Evolutionary conservation across 805 yeast genomes (phyloP), one percentile per base, ranked within the genome.

Genomic region (Schizosaccharomyces osmophilus): DNA sequence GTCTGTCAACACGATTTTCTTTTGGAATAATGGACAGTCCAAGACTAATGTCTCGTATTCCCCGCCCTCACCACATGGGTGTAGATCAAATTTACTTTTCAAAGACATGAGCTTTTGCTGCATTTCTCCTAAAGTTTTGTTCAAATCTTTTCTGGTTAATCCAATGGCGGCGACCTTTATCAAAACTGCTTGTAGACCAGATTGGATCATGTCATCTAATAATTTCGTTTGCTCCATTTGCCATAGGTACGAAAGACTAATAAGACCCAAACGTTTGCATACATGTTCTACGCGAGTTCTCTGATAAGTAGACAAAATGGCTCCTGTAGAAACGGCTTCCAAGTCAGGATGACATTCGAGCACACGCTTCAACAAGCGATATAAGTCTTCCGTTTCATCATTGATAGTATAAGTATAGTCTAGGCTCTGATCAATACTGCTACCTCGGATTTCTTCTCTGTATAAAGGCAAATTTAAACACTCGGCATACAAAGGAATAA

Each of bases 101-200:
- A 42, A 54, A 24, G 61, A 19, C n/a, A 59, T 15, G 11, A 45
- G 61, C 24, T 42, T 41, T 19, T 87, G 84, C 62, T 77, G 78
- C 64, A 84, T 73, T 64, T 85, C 78, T 4, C 75, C 78, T 55
- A 93, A 73, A 1, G 82, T 73, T 69, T 79, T 78, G 1, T 94
- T 95, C 64, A 93, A 73, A 71, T 88, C 85, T 1, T 77, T 76
- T 62, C 78, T 75, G 11, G 63, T 60, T 60, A 93, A 76, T 0
- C 98, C 98, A 60, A 84, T 76, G 1, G 97, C 95, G 0, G 98
- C 98, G 29, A 89, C 96, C 73, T 93, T 93, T 61, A 93, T 81
- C 19, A 93, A 73, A 61, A 89, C 75, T 0, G 97, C 97, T 69
- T 90, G 95, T 67, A 82, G 66, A 22, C 70, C 72, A 60, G 84